Base-by-base conservation (phyloP, 345 rosid genomes). In the Stellera chamaejasme region DNA sequence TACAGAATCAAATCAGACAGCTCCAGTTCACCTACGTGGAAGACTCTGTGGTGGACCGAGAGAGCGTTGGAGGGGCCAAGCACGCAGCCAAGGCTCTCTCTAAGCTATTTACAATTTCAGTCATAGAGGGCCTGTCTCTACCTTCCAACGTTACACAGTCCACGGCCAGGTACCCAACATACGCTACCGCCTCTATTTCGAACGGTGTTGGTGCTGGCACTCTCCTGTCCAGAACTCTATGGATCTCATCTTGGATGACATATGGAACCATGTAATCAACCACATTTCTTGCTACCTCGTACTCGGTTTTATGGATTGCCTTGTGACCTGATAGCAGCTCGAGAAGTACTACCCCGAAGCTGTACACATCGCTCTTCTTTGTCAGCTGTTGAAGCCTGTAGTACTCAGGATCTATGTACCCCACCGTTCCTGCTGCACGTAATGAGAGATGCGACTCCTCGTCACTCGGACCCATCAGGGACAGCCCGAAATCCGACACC, bases 331-430 rank as follows among this genome's bases (percentile, higher is more conserved):
- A 77, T n/a, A 89, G 52, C 9, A 86, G 15, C 49, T 89, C 97
- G 0, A 89, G 66, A 50, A 86, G 36, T 11, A 89, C 82, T 0
- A 89, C 82, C 0, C 95, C 92, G 15, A 89, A 89, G 45, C 95
- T 83, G 43, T 85, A 89, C 28, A 89, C 88, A 2, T 89, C 97
- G 10, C 86, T 86, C 68, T 86, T 89, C 0, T 69, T 43, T 2
- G 85, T 86, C 27, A 89, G 62, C 14, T 69, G 83, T 47, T 80
- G 92, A 6, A 87, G 77, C 56, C 83, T 73, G 55, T 81, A 90
- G 75, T 84, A 84, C 71, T 87, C 97, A 0, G 95, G 97, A 27
- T 87, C 97, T 50, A 90, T 79, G 50, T 90, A 90, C 0, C 97
- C 97, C 0, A 90, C 66, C 0, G 97, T 90, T 0, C 97, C 97